phyloP scores from a whole-genome alignment of 768 basidiomycete species.

The Boletus coccyginus region DNA sequence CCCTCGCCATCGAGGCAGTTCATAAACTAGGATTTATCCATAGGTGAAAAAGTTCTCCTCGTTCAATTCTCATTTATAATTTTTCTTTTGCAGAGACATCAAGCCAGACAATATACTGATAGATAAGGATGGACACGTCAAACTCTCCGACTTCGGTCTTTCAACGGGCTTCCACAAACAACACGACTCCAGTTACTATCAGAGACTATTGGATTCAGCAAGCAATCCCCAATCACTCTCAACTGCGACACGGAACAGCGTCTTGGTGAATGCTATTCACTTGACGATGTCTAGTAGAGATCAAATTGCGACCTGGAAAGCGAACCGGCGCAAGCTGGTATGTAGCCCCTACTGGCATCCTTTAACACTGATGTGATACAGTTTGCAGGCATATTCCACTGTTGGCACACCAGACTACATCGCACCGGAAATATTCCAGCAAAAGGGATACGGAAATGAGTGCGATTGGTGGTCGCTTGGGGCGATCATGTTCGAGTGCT shows the following conservation, averaged over 20 bases:
- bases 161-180: slow-evolving; percentile 99
- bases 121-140: slow-evolving; percentile 95
- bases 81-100: slow-evolving; percentile 68
- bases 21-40: slow-evolving; percentile 98
- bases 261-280: slow-evolving; percentile 97
- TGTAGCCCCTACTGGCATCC: slow-evolving; percentile 18
- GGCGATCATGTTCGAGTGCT: slow-evolving; percentile 97
- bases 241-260: slow-evolving; percentile 75
- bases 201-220: slow-evolving; percentile 75
- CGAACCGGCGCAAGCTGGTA: slow-evolving; percentile 92
- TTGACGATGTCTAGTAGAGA: slow-evolving; percentile 93
- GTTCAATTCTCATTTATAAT: neutral
- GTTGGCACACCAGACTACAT: slow-evolving; percentile 98
- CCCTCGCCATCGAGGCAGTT: slow-evolving; percentile 95
- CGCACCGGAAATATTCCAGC: slow-evolving; percentile 94
- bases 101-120: slow-evolving; percentile 95
- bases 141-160: slow-evolving; percentile 96
- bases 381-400: slow-evolving; percentile 85
- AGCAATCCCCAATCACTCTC: slow-evolving; percentile 41
- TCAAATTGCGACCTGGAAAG: slow-evolving; percentile 98
- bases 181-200: slow-evolving; percentile 95
- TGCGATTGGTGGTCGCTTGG: slow-evolving; percentile 99
- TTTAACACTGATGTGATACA: neutral
- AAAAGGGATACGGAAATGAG: slow-evolving; percentile 96
- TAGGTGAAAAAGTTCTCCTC: slow-evolving; percentile 48